Conservation (phyloP, 805 yeast genomes). For the Schwanniomyces polymorphus region DNA sequence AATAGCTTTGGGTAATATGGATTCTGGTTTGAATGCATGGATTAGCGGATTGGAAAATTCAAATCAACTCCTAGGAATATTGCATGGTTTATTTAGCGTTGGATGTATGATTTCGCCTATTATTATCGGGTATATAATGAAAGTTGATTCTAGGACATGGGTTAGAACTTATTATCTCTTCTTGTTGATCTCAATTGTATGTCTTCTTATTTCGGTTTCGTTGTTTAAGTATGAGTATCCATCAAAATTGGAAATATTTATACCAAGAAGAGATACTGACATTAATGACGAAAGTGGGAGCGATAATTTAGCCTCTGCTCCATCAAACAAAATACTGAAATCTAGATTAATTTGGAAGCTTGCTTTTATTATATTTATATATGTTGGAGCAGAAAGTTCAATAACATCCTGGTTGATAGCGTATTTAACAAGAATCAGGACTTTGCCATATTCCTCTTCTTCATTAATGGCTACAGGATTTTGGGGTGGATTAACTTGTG, state of each 20-base stretch:
- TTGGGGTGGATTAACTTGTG: slow-evolving; percentile 52
- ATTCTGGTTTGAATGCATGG: slow-evolving; percentile 57
- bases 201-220: slow-evolving; percentile 19
- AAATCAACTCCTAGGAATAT: slow-evolving; percentile 49
- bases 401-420: slow-evolving; percentile 57
- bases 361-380: slow-evolving; percentile 43
- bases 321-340: slow-evolving; percentile 24
- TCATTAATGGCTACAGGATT: slow-evolving; percentile 51
- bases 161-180: slow-evolving; percentile 44
- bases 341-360: slow-evolving; percentile 41
- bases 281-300: background rate
- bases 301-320: background rate
- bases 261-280: slow-evolving; percentile 2
- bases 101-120: slow-evolving; percentile 56
- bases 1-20: slow-evolving; percentile 55
- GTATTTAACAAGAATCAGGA: slow-evolving; percentile 41
- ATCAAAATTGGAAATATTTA: slow-evolving; percentile 37
- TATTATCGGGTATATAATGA: slow-evolving; percentile 39
- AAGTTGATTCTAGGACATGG: slow-evolving; percentile 44
- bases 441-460: slow-evolving; percentile 32
- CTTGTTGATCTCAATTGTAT: slow-evolving; percentile 19
- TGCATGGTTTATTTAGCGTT: slow-evolving; percentile 54
- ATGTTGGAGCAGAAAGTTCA: slow-evolving; percentile 53
- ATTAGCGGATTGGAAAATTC: slow-evolving; percentile 46
- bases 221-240: slow-evolving; percentile 45